Evolutionary conservation across 495 filamentous ascomycete species (phyloP).

Genomic region (Xylaria grammica): DNA sequence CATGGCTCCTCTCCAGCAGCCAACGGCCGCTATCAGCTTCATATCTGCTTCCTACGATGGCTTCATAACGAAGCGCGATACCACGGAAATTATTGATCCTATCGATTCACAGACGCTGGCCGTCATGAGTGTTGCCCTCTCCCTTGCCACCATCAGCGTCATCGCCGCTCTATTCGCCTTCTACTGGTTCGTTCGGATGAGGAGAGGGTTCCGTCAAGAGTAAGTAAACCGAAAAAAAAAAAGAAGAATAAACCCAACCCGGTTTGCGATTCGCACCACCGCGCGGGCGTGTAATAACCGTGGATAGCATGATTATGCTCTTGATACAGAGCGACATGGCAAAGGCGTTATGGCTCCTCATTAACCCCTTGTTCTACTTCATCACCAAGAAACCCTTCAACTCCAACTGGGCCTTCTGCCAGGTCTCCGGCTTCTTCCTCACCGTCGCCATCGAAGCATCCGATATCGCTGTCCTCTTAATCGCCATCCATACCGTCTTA

Average conservation of each 20-base stretch:
- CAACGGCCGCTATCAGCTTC: neutral
- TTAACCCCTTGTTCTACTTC: slow-evolving; percentile 62
- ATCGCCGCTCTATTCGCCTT: slow-evolving; percentile 55
- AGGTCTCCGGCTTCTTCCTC: slow-evolving; percentile 69
- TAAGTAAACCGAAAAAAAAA: slow-evolving; percentile 43
- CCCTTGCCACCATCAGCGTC: slow-evolving; percentile 57
- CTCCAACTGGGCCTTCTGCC: slow-evolving; percentile 64
- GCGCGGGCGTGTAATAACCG: slow-evolving; percentile 29
- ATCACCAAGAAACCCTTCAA: slow-evolving; percentile 44
- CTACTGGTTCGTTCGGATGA: slow-evolving; percentile 79
- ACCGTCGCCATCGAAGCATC: slow-evolving; percentile 68
- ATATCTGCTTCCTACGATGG: slow-evolving; percentile 9
- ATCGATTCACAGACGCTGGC: slow-evolving; percentile 24
- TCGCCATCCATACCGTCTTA: slow-evolving; percentile 71
- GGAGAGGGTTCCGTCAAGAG: slow-evolving; percentile 75
- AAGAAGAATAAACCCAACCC: neutral
- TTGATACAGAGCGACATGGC: slow-evolving; percentile 71
- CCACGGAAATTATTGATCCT: neutral
- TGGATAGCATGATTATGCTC: slow-evolving; percentile 68
- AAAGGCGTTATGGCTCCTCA: slow-evolving; percentile 68
- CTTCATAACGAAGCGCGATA: slow-evolving; percentile 10
- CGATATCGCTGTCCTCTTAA: slow-evolving; percentile 71
- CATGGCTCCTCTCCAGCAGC: slow-evolving; percentile 15
- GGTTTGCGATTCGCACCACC: neutral
- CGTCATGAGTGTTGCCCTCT: slow-evolving; percentile 36